Evolutionary conservation across 805 yeast species (phyloP).

Genomic region (Saccharomycopsis capsularis): DNA sequence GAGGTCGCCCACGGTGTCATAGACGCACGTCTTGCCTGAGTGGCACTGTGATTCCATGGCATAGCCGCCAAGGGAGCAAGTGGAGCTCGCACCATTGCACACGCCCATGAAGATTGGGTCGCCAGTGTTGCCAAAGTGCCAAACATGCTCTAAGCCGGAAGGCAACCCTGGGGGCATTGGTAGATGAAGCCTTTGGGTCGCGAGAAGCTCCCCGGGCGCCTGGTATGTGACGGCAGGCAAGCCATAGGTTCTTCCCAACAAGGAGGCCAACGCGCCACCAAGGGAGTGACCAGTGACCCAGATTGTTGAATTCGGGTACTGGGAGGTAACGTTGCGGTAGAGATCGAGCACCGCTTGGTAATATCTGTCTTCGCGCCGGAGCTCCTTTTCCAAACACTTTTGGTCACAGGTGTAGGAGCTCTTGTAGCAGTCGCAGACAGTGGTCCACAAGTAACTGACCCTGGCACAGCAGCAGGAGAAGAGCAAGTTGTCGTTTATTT

Average conservation of each 20-base stretch:
- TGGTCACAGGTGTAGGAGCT: conserved; percentile 83
- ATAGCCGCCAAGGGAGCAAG: conserved; percentile 88
- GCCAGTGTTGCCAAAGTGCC: conserved; percentile 96
- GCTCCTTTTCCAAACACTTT: conserved; percentile 71
- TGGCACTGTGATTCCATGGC: conserved; percentile 97
- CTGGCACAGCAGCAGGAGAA: conserved; percentile 97
- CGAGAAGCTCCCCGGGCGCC: conserved; percentile 87
- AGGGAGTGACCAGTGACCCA: conserved; percentile 96
- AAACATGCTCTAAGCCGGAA: conserved; percentile 66
- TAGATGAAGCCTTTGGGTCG: conserved; percentile 76
- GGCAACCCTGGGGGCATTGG: conserved; percentile 93
- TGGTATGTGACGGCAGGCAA: conserved; percentile 85
- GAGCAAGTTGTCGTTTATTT: conserved; percentile 76
- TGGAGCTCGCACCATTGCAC: conserved; percentile 86
- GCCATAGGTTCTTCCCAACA: conserved; percentile 85
- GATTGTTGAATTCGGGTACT: conserved; percentile 65
- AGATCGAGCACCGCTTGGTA: conserved; percentile 74
- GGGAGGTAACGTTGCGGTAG: conserved; percentile 57
- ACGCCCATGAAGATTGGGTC: conserved; percentile 97
- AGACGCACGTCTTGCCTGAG: conserved; percentile 78
- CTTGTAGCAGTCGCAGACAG: conserved; percentile 91
- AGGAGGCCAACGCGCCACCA: conserved; percentile 79
- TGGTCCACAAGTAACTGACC: conserved; percentile 82
- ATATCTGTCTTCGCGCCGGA: conserved; percentile 69
- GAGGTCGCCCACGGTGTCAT: conserved; percentile 80